These are phyloP conservation scores for Cicer pinnatifidum DNA, from an alignment of 306 rosid genomes.

Conservation along the genomic window DNA sequence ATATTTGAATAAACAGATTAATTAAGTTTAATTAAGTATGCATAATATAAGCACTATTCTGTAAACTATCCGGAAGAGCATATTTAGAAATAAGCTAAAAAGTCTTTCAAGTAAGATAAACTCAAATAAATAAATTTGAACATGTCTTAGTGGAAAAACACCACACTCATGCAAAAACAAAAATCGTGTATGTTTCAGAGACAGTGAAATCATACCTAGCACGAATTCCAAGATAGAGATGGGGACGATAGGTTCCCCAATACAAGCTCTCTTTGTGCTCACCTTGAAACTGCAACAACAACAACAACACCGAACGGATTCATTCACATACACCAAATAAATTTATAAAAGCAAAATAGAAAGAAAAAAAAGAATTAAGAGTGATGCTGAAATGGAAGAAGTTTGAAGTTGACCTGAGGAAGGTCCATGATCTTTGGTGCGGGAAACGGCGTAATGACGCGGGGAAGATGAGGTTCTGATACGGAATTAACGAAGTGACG, in stretches of 20 bases:
- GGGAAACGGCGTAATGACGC: slow-evolving; percentile 81
- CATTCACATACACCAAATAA: slow-evolving; percentile 18
- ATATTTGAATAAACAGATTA: too few species aligned
- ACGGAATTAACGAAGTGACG: slow-evolving; percentile 40
- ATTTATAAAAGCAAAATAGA: not conserved
- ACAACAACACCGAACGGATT: slow-evolving; percentile 25
- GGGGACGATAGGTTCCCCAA: slow-evolving; percentile 99
- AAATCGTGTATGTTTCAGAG: not conserved
- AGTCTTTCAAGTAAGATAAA: too few species aligned
- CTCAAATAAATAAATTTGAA: too few species aligned
- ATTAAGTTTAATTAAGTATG: too few species aligned
- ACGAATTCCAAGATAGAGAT: slow-evolving; percentile 83
- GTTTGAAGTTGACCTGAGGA: slow-evolving; percentile 69
- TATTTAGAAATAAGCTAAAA: too few species aligned
- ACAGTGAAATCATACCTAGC: slow-evolving; percentile 64
- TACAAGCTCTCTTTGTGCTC: slow-evolving; percentile 91
- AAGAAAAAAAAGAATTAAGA: not conserved
- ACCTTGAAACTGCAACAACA: slow-evolving; percentile 76
- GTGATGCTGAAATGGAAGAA: not conserved
- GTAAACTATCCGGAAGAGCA: too few species aligned
- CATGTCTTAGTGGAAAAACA: too few species aligned
- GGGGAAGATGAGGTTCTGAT: slow-evolving; percentile 46
- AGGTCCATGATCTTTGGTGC: slow-evolving; percentile 88
- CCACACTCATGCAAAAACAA: too few species aligned
- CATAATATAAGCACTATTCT: too few species aligned